A percentile compares a stretch with the other conserved stretches of the same genome.
These are phyloP conservation scores for Pseudoperonospora humuli DNA, from an alignment of 352 stramenopile species.

Conservation along the genomic window DNA sequence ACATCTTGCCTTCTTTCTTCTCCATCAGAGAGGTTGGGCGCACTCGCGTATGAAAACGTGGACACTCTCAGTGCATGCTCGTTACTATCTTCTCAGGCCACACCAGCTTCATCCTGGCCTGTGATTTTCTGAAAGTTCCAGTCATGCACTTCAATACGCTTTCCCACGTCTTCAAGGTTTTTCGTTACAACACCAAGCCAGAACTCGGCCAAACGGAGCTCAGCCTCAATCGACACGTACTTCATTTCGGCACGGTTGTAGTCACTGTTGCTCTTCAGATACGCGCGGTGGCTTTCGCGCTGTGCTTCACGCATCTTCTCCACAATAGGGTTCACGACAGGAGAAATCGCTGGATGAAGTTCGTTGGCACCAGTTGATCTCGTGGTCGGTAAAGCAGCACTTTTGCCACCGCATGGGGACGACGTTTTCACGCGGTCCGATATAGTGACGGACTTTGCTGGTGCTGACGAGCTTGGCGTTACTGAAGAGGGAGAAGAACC, in stretches of 20 bases:
- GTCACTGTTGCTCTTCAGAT: slow-evolving; percentile 48
- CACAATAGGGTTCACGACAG: slow-evolving; percentile 25
- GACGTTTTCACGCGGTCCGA: slow-evolving; percentile 10
- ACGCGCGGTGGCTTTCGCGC: slow-evolving; percentile 36
- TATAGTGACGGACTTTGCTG: slow-evolving; percentile 6
- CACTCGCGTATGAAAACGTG: no score
- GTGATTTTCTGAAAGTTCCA: slow-evolving; percentile 69
- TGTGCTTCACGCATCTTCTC: slow-evolving; percentile 34
- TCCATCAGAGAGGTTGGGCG: no score
- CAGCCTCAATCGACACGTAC: slow-evolving; percentile 36
- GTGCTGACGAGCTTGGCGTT: slow-evolving; percentile 3
- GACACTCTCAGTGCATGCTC: neutral
- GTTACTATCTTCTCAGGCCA: slow-evolving; percentile 8
- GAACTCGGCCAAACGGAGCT: slow-evolving; percentile 55
- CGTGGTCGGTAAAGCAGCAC: slow-evolving; percentile 5
- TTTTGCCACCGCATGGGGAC: slow-evolving; percentile 10
- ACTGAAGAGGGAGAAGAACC: slow-evolving; percentile 11
- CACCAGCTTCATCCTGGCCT: slow-evolving; percentile 21
- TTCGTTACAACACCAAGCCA: slow-evolving; percentile 56
- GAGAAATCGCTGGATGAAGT: slow-evolving; percentile 4
- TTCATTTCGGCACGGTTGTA: slow-evolving; percentile 59
- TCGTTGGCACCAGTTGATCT: slow-evolving; percentile 1
- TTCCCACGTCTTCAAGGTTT: slow-evolving; percentile 62
- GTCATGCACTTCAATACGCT: slow-evolving; percentile 69
- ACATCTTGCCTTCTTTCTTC: no score